phyloP scores from a whole-genome alignment of 176 grass and related monocot species.

The sorghum (Sorghum bicolor) region Sorghum_bicolor_NCBIv3 NC_012875.2:60052001-60052500 shows the following conservation, averaged over 20 bases:
- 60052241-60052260: neutral
- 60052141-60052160: neutral
- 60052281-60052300: constrained; percentile 9
- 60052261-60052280: neutral
- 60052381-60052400: constrained; percentile 89
- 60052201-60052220: neutral
- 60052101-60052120: neutral
- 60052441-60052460: constrained; percentile 85
- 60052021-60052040: neutral
- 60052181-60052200: neutral
- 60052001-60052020: constrained; percentile 2
- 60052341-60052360: constrained; percentile 66
- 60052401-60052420: constrained; percentile 88
- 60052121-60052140: neutral
- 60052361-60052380: constrained; percentile 96
- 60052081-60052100: neutral
- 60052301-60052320: constrained; percentile 99
- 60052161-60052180: neutral
- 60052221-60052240: neutral
- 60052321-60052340: constrained; percentile 67
- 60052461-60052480: constrained; percentile 86
- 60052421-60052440: constrained; percentile 83
- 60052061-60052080: neutral
- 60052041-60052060: neutral
- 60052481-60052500: constrained; percentile 95